phyloP scores from a whole-genome alignment of 2,329 filamentous ascomycete species.

The Penicillium sp. region DNA sequence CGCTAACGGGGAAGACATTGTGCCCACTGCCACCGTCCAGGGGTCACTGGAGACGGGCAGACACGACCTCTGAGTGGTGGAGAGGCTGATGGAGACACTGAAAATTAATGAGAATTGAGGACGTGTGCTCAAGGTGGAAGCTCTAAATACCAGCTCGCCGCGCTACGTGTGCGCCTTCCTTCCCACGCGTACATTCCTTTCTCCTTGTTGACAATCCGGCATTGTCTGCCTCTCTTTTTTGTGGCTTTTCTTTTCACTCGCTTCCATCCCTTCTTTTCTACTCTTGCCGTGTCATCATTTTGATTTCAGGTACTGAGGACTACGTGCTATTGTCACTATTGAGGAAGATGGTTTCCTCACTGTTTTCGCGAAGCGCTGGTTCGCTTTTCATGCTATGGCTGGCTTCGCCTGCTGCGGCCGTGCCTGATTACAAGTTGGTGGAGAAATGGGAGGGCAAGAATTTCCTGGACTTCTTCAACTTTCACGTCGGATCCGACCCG shows the following conservation, averaged over 20 bases:
- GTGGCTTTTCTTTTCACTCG: neutral
- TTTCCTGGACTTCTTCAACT: slow-evolving; percentile 53
- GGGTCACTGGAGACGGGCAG: neutral
- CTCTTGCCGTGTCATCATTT: neutral
- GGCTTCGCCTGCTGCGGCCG: slow-evolving; percentile 21
- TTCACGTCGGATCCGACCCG: slow-evolving; percentile 49
- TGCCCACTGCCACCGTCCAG: neutral
- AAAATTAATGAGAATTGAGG: neutral
- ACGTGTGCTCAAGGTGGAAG: neutral
- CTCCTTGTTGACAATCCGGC: slow-evolving; percentile 22
- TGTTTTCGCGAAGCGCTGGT: slow-evolving; percentile 29
- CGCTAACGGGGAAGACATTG: neutral
- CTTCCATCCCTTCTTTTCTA: slow-evolving; percentile 10
- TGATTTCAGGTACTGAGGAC: neutral
- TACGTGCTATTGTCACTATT: neutral
- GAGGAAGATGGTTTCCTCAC: slow-evolving; percentile 29
- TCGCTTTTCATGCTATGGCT: slow-evolving; percentile 32
- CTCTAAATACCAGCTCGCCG: slow-evolving; percentile 15
- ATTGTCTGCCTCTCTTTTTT: slow-evolving; percentile 21
- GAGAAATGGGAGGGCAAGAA: slow-evolving; percentile 46
- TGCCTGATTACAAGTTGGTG: slow-evolving; percentile 37
- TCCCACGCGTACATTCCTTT: slow-evolving; percentile 21
- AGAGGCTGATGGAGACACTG: neutral
- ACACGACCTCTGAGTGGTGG: neutral
- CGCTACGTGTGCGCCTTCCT: slow-evolving; percentile 3